Evolutionary conservation across 225 moss, liverwort and hornwort genomes (phyloP), one percentile per base, ranked within the genome.

Genomic region (Pseudoscleropodium purum): DNA sequence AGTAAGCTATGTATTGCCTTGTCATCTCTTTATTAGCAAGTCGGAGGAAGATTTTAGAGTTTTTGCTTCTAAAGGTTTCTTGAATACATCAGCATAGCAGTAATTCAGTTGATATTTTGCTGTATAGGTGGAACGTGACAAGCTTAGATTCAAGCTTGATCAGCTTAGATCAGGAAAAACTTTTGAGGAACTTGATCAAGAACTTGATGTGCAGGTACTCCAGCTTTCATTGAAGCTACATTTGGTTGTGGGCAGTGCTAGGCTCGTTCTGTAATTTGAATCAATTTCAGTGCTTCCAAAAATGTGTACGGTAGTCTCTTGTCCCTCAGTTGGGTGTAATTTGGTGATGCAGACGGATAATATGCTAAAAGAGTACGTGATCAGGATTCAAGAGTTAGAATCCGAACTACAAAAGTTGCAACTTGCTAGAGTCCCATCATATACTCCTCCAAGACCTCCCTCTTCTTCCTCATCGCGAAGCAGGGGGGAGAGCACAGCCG

Each of bases 131-230:
- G 94, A 96, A 87, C 93, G 96, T 79, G 96, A 97, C 54, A 96
- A 94, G 89, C 93, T 95, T 87, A 93, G 90, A 73, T 87, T 96
- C 87, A 97, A 95, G 87, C 97, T 96, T 68, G 96, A 98, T 89
- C 95, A 95, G 85, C 95, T 98, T 47, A 95, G 97, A 80, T 92
- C 97, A 73, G 97, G 97, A 76, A 95, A 96, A 84, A 94, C 93
- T 72, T 94, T 96, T 89, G 96, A 93, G 84, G 98, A 98, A 78
- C 90, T 97, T 29, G 96, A 98, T 84, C 94, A 90, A 72, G 96
- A 95, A 75, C 94, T 92, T 89, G 95, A 97, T 87, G 51, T 91
- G 86, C 94, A 96, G 95, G 98, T 96, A 72, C 76, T 81, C 43
- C 82, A 82, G 39, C 56, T 86, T 73, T 89, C 67, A 65, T 87